Conservation (phyloP, 768 basidiomycete species). For the Phylloporus scabripes region DNA sequence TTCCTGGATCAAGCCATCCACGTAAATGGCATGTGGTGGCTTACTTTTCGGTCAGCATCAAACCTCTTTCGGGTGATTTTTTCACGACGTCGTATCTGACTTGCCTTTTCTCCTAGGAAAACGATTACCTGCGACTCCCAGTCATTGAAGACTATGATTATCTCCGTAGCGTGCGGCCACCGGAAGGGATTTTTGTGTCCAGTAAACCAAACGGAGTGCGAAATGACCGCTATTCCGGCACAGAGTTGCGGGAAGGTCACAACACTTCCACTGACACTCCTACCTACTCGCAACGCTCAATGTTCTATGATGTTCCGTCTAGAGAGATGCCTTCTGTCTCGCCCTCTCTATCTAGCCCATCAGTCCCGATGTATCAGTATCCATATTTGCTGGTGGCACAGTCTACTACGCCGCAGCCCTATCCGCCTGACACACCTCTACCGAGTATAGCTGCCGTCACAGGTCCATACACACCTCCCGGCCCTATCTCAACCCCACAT, state of each 20-base stretch:
- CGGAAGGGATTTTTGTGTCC: constrained; percentile 67
- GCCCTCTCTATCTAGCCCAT: constrained; percentile 9
- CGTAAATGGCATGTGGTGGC: constrained; percentile 83
- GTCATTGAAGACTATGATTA: constrained; percentile 72
- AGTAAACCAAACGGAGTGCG: constrained; percentile 46
- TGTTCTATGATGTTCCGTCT: constrained; percentile 11
- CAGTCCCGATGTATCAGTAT: constrained; percentile 12
- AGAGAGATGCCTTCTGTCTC: constrained; percentile 11
- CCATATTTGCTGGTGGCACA: constrained; percentile 3
- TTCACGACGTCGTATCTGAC: constrained; percentile 5
- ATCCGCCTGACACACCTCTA: constrained; percentile 11
- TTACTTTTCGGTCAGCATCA: constrained; percentile 61
- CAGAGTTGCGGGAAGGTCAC: constrained; percentile 18
- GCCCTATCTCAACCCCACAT: not conserved
- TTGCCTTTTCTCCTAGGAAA: constrained; percentile 39
- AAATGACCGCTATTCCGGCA: constrained; percentile 18
- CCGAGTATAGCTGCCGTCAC: constrained; percentile 22
- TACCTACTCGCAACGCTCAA: constrained; percentile 5
- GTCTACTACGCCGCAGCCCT: constrained; percentile 1
- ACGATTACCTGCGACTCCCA: constrained; percentile 65
- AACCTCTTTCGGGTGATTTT: not conserved
- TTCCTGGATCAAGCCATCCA: constrained; percentile 50
- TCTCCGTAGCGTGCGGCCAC: constrained; percentile 60
- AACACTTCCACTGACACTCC: constrained; percentile 7
- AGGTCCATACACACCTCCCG: constrained; percentile 1